Percentiles rank a stretch among this genome's conserved stretches.
phyloP scores from a whole-genome alignment of 2,329 filamentous ascomycete genomes.

The Penicillium sp. region DNA sequence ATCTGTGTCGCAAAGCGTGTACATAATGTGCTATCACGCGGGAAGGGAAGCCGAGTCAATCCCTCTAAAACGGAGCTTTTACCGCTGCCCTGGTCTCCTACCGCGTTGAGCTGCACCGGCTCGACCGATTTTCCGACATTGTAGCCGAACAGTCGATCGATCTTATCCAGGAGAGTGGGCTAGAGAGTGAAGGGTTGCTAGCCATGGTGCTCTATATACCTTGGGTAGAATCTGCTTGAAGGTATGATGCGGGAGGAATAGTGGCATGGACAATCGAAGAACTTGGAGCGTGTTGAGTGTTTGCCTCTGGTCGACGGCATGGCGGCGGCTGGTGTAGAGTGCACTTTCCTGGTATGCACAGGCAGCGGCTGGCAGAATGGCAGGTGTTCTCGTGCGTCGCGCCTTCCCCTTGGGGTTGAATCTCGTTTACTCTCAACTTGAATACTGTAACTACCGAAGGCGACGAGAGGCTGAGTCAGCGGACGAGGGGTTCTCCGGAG shows the following conservation, averaged over 20 bases:
- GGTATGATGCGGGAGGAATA: neutral
- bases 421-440: too few relatives aligned
- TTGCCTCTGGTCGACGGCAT: neutral
- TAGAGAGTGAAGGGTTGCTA: neutral
- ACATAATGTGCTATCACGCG: constrained; percentile 43
- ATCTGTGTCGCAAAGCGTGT: constrained; percentile 56
- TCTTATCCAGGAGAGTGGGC: constrained; percentile 37
- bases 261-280: neutral
- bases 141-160: constrained; percentile 42
- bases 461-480: neutral
- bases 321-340: neutral
- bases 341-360: neutral
- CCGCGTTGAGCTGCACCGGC: constrained; percentile 43
- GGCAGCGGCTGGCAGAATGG: neutral
- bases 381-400: neutral
- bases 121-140: constrained; percentile 39
- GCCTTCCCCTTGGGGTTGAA: neutral
- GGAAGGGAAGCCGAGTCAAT: constrained; percentile 37
- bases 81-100: constrained; percentile 49
- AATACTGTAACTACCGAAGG: too few relatives aligned
- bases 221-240: neutral
- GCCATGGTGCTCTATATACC: neutral
- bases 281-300: neutral
- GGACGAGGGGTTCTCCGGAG: too few relatives aligned
- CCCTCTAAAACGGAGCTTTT: constrained; percentile 41